Conservation (phyloP, 2,329 filamentous ascomycete genomes). For the Pezizomycotina sp. region DNA sequence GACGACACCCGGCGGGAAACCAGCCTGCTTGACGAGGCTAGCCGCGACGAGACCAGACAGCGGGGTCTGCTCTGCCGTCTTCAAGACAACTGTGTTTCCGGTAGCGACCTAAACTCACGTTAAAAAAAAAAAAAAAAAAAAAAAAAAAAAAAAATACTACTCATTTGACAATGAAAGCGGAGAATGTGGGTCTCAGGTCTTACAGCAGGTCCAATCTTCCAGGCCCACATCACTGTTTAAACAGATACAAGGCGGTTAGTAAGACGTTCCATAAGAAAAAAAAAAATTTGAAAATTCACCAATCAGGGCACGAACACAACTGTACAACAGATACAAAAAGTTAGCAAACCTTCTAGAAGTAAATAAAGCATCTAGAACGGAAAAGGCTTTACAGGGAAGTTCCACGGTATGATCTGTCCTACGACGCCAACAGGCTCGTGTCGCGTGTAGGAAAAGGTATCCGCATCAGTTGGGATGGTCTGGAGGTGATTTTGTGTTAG, state of each 20-base stretch:
- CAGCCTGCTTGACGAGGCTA: slow-evolving; percentile 53
- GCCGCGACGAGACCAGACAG: slow-evolving; percentile 51
- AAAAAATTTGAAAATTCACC: slow-evolving; percentile 30
- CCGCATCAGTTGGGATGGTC: slow-evolving; percentile 60
- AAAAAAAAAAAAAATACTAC: no score
- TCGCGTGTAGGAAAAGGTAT: slow-evolving; percentile 70
- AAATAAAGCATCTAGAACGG: no score
- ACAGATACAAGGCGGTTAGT: no score
- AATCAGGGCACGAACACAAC: no score
- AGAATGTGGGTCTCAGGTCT: no score
- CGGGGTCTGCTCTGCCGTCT: slow-evolving; percentile 62
- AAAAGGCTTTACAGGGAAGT: slow-evolving; percentile 70
- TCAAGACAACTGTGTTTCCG: slow-evolving; percentile 56
- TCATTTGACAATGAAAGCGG: no score
- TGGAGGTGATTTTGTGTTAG: slow-evolving; percentile 55
- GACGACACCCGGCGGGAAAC: slow-evolving; percentile 61
- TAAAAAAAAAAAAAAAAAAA: no score
- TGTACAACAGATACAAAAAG: no score
- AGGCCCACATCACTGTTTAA: slow-evolving; percentile 48
- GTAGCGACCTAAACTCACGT: no score
- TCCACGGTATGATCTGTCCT: slow-evolving; percentile 80
- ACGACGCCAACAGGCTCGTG: slow-evolving; percentile 68
- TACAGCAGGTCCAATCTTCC: slow-evolving; percentile 66
- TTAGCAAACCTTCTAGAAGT: no score
- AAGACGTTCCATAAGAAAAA: slow-evolving; percentile 29